Evolutionary conservation across 805 yeast genomes (phyloP), one percentile per base, ranked within the genome.

Genomic region (Tetrapisispora fleetii): DNA sequence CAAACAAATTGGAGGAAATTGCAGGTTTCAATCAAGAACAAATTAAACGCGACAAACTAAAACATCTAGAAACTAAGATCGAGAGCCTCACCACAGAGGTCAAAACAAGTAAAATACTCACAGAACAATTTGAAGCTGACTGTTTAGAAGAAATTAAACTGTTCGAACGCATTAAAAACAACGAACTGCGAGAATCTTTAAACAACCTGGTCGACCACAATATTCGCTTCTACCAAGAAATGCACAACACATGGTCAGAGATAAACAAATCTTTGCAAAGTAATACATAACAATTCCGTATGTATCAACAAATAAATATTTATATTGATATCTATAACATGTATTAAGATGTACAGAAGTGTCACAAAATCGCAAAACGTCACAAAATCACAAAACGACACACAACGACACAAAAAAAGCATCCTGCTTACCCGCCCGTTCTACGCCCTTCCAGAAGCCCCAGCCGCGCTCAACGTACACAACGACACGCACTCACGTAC

Each of bases 81-180:
- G 72, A 68, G 36, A 73, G 72, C 21, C 67, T 80, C 30, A 68
- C 71, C n/a, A 60, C 61, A 13, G 85, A 78, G 55, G 73, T 75
- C 10, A 76, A 70, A 18, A 66, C 63, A 47, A 80, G 84, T 5
- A 74, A 76, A 55, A 63, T 67, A 37, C 67, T 75, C 2, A 73
- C 78, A 10, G 79, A 74, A 49, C 69, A 73, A 40, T 79, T 77
- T 56, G 84, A 80, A 53, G 75, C 76, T 50, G 77, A 78, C 48
- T 76, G 80, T 2, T 55, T 76, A 37, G 74, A 76, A 54, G 85
- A 80, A 58, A 73, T 80, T 37, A 68, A 72, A 28, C 70, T 81
- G 52, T 91, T 95, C 73, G 95, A 91, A 57, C 75, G 73, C 22
- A 84, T 87, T 52, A 89, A 89, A 65, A 78, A 86, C 30, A 72